Base-by-base conservation (phyloP, 2,329 filamentous ascomycete species). In the Chalaropsis thielavioides region DNA sequence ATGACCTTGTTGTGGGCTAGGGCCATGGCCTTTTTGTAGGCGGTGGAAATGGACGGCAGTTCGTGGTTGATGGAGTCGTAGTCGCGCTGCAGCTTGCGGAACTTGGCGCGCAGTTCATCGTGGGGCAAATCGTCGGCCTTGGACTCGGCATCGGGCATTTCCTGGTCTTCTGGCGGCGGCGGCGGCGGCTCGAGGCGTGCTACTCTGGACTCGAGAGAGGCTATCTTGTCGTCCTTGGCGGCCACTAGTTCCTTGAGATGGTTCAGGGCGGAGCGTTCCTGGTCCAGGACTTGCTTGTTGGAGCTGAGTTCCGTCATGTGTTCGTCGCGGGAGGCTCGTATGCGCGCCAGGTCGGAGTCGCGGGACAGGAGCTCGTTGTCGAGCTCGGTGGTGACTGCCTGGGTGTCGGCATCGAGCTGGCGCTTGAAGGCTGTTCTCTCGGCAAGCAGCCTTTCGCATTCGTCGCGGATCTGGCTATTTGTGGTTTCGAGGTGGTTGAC, bases 401-500 rank as follows among this genome's bases (percentile, higher is more conserved):
- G 87, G 0, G 86, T 83, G 74, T 99, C 94, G 22, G 86, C 83
- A 70, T 96, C 89, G 7, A 97, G 77, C 70, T 92, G 86, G 43
- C 83, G 83, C 64, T 90, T 87, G 73, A 91, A 96, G 11, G 86
- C 80, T 3, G 89, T 91, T 64, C 94, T 81, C 73, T 99, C 94
- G 1, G 89, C 85, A 70, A 92, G 89, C 62, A 92, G 78, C 73
- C 88, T 95, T 71, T 92, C 87, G 5, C 89, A 87, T 71, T 96
- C 91, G 73, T 95, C 88, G 43, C 88, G 85, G 38, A 97, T 75
- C 69, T 91, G 86, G 67, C 88, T 86, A 73, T 96, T 96, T 13
- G 86, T 88, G 2, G 90, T 90, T 74, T 97, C 92, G 15, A 97
- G 76, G 70, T 92, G 86, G 73, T 99, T 99, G 71, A 96, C 86